phyloP scores from a whole-genome alignment of 2,329 filamentous ascomycete genomes.

The Claviceps quebecensis region DNA sequence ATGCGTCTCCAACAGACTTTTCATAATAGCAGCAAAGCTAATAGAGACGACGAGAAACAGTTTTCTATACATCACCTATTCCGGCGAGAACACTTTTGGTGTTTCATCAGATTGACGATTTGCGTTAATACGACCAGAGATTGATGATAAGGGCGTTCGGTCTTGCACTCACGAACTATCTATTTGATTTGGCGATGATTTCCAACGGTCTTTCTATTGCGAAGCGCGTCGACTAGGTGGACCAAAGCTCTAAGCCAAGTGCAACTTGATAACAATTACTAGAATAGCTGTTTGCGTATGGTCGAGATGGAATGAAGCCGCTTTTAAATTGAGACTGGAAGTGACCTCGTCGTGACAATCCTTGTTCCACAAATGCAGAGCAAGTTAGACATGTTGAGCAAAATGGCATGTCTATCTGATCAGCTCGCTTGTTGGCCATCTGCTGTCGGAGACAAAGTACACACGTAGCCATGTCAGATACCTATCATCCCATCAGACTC shows the following conservation, averaged over 20 bases:
- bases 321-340: background rate
- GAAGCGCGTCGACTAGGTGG: slow-evolving; percentile 5
- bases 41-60: slow-evolving; percentile 26
- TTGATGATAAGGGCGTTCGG: slow-evolving; percentile 18
- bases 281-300: background rate
- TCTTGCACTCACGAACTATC: slow-evolving; percentile 16
- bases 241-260: background rate
- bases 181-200: slow-evolving; percentile 1
- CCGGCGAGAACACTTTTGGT: slow-evolving; percentile 98
- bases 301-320: background rate
- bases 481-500: too few species aligned
- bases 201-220: slow-evolving; percentile 1
- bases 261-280: background rate
- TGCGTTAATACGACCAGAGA: background rate
- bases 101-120: slow-evolving; percentile 8
- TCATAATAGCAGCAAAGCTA: slow-evolving; percentile 2
- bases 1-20: background rate
- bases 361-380: background rate
- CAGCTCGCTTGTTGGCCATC: too few species aligned
- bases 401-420: background rate
- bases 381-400: background rate
- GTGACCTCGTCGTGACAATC: background rate
- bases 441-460: too few species aligned
- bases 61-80: slow-evolving; percentile 98
- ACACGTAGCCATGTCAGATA: too few species aligned